phyloP scores from a whole-genome alignment of 331 rosid genomes.

The Malus hybrid region DNA sequence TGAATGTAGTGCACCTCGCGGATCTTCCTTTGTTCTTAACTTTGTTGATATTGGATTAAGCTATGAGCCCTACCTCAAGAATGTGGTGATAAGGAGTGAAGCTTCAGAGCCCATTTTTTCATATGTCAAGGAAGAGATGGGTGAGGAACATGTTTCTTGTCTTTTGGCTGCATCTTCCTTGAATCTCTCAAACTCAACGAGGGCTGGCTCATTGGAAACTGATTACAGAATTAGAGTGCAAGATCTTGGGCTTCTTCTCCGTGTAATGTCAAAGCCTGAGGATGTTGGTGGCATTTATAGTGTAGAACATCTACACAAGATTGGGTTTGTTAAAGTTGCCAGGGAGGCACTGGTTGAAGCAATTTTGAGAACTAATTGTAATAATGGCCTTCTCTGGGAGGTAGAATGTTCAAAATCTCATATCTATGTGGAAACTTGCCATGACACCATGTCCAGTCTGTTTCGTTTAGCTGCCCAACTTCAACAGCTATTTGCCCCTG shows the following conservation, averaged over 20 bases:
- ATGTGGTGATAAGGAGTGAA: constrained; percentile 29
- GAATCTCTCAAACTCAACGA: constrained; percentile 56
- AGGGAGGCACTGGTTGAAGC: constrained; percentile 79
- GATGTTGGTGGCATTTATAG: constrained; percentile 42
- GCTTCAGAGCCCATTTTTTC: constrained; percentile 35
- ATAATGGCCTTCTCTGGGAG: constrained; percentile 75
- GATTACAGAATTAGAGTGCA: constrained; percentile 51
- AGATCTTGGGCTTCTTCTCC: constrained; percentile 76
- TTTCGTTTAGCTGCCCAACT: constrained; percentile 79
- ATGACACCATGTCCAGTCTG: constrained; percentile 71
- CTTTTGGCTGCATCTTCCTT: constrained; percentile 83
- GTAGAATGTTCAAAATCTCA: constrained; percentile 70
- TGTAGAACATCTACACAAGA: constrained; percentile 54
- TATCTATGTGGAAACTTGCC: constrained; percentile 68
- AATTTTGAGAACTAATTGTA: constrained; percentile 63
- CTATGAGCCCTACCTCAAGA: constrained; percentile 77
- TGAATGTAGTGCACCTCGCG: constrained; percentile 26
- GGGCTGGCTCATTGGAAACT: constrained; percentile 33
- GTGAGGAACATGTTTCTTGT: constrained; percentile 60
- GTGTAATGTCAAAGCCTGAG: constrained; percentile 35
- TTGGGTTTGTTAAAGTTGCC: constrained; percentile 79
- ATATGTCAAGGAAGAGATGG: constrained; percentile 35
- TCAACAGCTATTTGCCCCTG: constrained; percentile 89
- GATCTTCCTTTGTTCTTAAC: constrained; percentile 56
- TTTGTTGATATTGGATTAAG: constrained; percentile 83